Conservation (phyloP, 208 protist genomes). For the Herpetomonas tarakana region DNA sequence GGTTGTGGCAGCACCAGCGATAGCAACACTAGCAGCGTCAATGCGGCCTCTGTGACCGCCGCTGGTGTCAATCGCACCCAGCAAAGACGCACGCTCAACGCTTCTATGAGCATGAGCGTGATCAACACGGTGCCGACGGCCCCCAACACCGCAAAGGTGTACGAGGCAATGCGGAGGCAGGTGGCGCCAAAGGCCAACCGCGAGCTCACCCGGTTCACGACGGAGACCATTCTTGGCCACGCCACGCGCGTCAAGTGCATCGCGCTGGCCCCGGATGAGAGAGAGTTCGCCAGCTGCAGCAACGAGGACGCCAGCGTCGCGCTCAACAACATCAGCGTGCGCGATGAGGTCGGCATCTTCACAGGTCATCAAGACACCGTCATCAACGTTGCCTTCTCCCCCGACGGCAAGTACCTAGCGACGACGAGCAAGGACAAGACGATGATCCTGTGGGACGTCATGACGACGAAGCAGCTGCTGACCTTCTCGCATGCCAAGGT, state of each 20-base stretch:
- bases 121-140: constrained; percentile 22
- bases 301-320: constrained; percentile 80
- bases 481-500: constrained; percentile 78
- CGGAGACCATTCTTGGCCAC: constrained; percentile 54
- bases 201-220: constrained; percentile 31
- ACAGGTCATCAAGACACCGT: constrained; percentile 84
- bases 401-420: constrained; percentile 86
- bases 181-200: constrained; percentile 12
- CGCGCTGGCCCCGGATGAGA: constrained; percentile 60
- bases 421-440: constrained; percentile 87
- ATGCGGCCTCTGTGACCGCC: not conserved
- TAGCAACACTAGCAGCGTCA: not conserved
- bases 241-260: constrained; percentile 83
- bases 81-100: not conserved
- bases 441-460: constrained; percentile 89
- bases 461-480: constrained; percentile 69
- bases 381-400: constrained; percentile 75
- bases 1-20: no score
- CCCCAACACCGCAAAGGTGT: constrained; percentile 32
- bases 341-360: constrained; percentile 79
- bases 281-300: constrained; percentile 78
- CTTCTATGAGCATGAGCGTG: constrained; percentile 9
- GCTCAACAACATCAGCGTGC: constrained; percentile 42
- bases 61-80: not conserved
- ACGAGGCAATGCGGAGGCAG: constrained; percentile 7